A percentile compares a stretch with the other conserved stretches of the same genome.
phyloP scores from a whole-genome alignment of 129 eudicot genomes.

The Mikania micrantha region DNA sequence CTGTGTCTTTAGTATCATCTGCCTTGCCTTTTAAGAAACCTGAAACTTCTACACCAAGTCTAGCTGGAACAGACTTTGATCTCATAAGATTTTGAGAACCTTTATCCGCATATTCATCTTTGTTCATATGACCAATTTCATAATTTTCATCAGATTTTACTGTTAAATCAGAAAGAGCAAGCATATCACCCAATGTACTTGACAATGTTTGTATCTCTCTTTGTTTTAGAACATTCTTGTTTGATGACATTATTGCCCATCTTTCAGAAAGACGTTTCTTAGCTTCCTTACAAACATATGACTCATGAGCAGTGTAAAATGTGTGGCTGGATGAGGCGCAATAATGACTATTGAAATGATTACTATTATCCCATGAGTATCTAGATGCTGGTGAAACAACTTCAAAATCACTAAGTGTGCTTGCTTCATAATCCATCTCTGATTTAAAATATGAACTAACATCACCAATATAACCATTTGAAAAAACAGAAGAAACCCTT shows the following conservation, averaged over 20 bases:
- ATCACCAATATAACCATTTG: conserved; percentile 75
- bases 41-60: no score
- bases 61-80: conserved; percentile 75
- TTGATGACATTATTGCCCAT: no score
- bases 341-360: conserved; percentile 54
- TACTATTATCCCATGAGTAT: conserved; percentile 76
- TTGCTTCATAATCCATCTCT: conserved; percentile 59
- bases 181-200: conserved; percentile 97
- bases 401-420: conserved; percentile 75
- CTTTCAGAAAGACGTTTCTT: conserved; percentile 96
- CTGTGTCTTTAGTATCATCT: conserved; percentile 36
- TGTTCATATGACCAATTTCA: conserved; percentile 18
- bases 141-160: conserved; percentile 26
- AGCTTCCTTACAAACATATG: conserved; percentile 91
- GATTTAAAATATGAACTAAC: conserved; percentile 78
- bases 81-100: conserved; percentile 54
- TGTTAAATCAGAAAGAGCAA: conserved; percentile 75
- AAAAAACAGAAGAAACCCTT: no score
- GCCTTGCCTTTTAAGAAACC: conserved; percentile 26
- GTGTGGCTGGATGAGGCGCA: conserved; percentile 70
- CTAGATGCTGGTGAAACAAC: no score
- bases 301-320: conserved; percentile 80
- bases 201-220: conserved; percentile 62
- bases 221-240: conserved; percentile 48
- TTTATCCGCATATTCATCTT: conserved; percentile 20